Percentiles rank a stretch among this genome's conserved stretches.
These are phyloP conservation scores for Hypoxylon sp. DNA, from an alignment of 2,329 filamentous ascomycete genomes.

Conservation along the genomic window DNA sequence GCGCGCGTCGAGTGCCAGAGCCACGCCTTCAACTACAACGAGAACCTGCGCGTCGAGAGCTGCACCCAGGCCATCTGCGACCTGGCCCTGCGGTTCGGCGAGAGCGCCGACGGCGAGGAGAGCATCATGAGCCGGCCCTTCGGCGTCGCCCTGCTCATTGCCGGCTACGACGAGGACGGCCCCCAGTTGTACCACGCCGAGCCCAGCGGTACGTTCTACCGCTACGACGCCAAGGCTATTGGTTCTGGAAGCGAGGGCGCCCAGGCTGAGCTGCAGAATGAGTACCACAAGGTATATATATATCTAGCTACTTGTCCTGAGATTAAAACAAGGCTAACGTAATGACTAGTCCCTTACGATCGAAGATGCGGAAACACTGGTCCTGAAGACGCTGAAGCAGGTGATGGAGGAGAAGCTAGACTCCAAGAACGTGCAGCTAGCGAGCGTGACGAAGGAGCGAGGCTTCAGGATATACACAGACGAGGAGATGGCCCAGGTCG, in stretches of 20 bases:
- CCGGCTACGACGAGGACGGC: conserved; percentile 96
- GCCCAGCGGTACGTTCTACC: conserved; percentile 97
- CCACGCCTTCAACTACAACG: conserved; percentile 98
- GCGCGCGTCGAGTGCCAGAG: conserved; percentile 97
- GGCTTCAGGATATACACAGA: conserved; percentile 99
- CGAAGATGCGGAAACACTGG: conserved; percentile 91
- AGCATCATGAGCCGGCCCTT: conserved; percentile 99
- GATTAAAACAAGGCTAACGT: neutral
- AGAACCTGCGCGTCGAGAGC: conserved; percentile 94
- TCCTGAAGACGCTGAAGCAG: conserved; percentile 98
- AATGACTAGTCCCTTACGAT: conserved; percentile 82
- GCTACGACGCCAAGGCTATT: conserved; percentile 99
- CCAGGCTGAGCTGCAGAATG: conserved; percentile 97
- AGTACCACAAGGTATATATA: conserved; percentile 90
- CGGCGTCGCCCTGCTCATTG: conserved; percentile 95
- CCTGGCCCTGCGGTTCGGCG: conserved; percentile 93
- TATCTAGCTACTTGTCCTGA: neutral
- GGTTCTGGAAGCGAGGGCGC: conserved; percentile 97
- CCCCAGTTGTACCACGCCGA: conserved; percentile 98
- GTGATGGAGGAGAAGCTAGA: conserved; percentile 99
- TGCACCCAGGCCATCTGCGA: conserved; percentile 99
- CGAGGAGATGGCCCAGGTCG: conserved; percentile 95
- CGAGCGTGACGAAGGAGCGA: conserved; percentile 97
- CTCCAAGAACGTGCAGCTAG: conserved; percentile 97
- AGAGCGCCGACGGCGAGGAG: conserved; percentile 97